Evolutionary conservation across 208 protist genomes (phyloP).

Genomic region (Leptomonas seymouri): DNA sequence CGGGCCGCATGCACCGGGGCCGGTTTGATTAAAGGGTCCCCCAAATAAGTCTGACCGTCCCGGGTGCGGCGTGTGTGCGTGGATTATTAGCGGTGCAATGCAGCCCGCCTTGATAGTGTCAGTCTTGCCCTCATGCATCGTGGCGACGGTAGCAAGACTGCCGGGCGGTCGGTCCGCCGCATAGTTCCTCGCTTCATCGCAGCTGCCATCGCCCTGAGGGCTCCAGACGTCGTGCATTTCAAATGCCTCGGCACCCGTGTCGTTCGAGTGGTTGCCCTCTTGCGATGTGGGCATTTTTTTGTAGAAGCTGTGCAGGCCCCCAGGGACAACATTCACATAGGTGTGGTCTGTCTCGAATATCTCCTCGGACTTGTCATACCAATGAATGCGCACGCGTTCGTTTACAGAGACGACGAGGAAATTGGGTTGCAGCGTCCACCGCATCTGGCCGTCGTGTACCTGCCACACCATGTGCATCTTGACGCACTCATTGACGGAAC

Average conservation of each 20-base stretch:
- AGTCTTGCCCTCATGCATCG: neutral
- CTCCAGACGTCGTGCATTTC: conserved; percentile 15
- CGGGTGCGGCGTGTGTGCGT: conserved; percentile 7
- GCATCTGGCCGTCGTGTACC: neutral
- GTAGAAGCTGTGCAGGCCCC: conserved; percentile 32
- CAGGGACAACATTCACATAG: conserved; percentile 27
- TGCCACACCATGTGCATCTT: conserved; percentile 27
- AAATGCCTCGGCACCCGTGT: neutral
- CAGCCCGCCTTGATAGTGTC: neutral
- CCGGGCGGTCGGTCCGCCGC: neutral
- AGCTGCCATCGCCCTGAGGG: neutral
- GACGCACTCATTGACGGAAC: neutral
- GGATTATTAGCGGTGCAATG: conserved; percentile 11
- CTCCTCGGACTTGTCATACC: conserved; percentile 22
- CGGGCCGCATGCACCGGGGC: neutral
- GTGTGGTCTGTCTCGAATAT: conserved; percentile 36
- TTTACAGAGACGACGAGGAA: conserved; percentile 19
- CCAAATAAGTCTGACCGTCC: conserved; percentile 5
- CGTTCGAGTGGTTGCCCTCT: neutral
- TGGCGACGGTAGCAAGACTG: neutral
- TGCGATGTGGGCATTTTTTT: neutral
- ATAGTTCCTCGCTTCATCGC: conserved; percentile 1
- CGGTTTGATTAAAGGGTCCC: neutral
- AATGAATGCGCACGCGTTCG: conserved; percentile 32
- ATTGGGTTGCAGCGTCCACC: conserved; percentile 1